Conservation (phyloP, 2,329 filamentous ascomycete genomes). For the Arthrocladium fulminans region DNA sequence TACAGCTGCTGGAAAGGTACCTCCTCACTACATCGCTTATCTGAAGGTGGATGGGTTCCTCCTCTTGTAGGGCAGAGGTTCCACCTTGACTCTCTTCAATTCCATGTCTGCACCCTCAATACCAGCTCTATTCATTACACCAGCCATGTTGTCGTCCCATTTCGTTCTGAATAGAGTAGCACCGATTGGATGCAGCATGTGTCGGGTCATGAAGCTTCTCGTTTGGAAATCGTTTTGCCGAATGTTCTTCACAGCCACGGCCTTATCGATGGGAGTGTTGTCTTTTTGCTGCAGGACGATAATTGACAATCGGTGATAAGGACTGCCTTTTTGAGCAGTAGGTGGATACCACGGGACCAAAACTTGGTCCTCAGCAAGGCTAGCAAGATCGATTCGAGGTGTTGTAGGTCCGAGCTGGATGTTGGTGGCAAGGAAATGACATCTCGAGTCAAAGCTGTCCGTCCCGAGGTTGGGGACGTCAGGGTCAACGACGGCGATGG, state of each 20-base stretch:
- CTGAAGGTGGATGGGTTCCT: constrained; percentile 42
- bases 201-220: constrained; percentile 63
- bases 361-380: constrained; percentile 55
- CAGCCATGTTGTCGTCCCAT: constrained; percentile 83
- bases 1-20: too few species aligned
- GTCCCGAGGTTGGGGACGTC: constrained; percentile 74
- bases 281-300: constrained; percentile 73
- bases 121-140: constrained; percentile 72
- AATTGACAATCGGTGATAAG: constrained; percentile 80
- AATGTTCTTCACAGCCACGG: constrained; percentile 42
- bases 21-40: constrained; percentile 21
- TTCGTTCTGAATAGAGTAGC: constrained; percentile 78
- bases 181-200: constrained; percentile 63
- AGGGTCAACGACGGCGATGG: constrained; percentile 75
- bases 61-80: constrained; percentile 57
- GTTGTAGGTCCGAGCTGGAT: constrained; percentile 54
- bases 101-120: constrained; percentile 72
- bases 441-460: constrained; percentile 70
- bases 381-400: constrained; percentile 56
- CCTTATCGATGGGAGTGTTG: constrained; percentile 50
- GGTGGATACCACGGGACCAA: constrained; percentile 75
- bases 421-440: constrained; percentile 77
- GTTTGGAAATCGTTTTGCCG: constrained; percentile 63
- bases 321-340: constrained; percentile 77
- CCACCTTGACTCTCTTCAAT: constrained; percentile 70